Evolutionary conservation across 148 eudicot species (phyloP), one percentile per base, ranked within the genome.

Genomic region (Silene latifolia): DNA sequence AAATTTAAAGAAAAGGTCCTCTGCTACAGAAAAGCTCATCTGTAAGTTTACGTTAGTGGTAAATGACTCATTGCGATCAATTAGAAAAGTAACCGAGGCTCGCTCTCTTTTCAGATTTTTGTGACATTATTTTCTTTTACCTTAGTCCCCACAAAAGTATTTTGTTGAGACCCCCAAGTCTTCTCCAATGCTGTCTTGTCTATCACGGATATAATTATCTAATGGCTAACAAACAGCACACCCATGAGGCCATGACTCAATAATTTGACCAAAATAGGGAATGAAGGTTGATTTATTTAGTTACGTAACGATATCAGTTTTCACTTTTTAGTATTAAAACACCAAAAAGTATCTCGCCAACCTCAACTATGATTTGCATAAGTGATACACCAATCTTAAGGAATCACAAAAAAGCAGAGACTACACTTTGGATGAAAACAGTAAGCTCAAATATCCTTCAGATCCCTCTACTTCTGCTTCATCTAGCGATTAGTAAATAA

Each of bases 401-500:
- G 5, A 54, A 7, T 8, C 53, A 29, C 9, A 20, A 53, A 19
- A 65, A 20, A 65, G 7, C 53, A 44, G 25, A 24, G 47, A 76
- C 27, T 42, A 14, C 18, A 58, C n/a, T n/a, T 14, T 4, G 58
- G 25, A 63, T 13, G 27, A 66, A 44, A 23, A 54, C 4, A 51
- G 54, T 39, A 59, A 23, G 23, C 1, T 60, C 29, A 60, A 60
- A 60, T 7, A 19, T 23, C 24, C 44, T 62, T 72, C 17, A 32
- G 44, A 72, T 20, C 24, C 17, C 60, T 61, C 67, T 65, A 57
- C 67, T 46, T 47, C 10, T 63, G 70, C 32, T 56, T 51, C 25
- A 10, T 78, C 29, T 24, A 24, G 11, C 11, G 14, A 35, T 15
- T 60, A 14, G 47, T 23, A 42, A 54, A 72, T 64, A 29, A 10